Evolutionary conservation across 768 basidiomycete genomes (phyloP).

Genomic region (Strobilomyces echinocephalus): DNA sequence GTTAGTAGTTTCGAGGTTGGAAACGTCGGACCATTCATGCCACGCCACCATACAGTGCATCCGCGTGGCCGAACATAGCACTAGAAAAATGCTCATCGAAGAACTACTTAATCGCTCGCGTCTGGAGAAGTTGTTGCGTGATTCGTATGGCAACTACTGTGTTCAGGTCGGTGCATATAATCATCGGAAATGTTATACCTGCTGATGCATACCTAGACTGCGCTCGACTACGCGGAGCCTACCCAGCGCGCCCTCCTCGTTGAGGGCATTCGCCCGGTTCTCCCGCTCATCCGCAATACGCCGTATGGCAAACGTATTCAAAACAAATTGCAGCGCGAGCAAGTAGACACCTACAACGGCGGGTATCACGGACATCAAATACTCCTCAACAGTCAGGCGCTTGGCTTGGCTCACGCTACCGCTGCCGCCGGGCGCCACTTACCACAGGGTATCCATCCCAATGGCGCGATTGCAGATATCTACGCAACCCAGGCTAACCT

Average conservation of each 20-base stretch:
- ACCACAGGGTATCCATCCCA: conserved; percentile 46
- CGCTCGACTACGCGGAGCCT: conserved; percentile 96
- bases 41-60: conserved; percentile 46
- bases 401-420: conserved; percentile 40
- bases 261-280: conserved; percentile 96
- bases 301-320: conserved; percentile 99
- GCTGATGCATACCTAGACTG: conserved; percentile 57
- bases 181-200: background rate
- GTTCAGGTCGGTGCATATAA: conserved; percentile 58
- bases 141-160: conserved; percentile 96
- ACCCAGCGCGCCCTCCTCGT: conserved; percentile 86
- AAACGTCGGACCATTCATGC: background rate
- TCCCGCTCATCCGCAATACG: conserved; percentile 97
- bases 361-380: conserved; percentile 61
- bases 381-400: conserved; percentile 52
- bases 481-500: conserved; percentile 60
- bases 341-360: conserved; percentile 60
- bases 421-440: conserved; percentile 52
- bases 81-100: conserved; percentile 91
- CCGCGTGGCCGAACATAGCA: conserved; percentile 93
- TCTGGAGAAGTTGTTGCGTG: conserved; percentile 90
- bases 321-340: conserved; percentile 95
- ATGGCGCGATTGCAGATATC: conserved; percentile 57
- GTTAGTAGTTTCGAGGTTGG: conserved; percentile 32
- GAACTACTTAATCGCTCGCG: conserved; percentile 92